Evolutionary conservation across 2,329 filamentous ascomycete genomes (phyloP).

Genomic region (Phaeosphaeria sp.): DNA sequence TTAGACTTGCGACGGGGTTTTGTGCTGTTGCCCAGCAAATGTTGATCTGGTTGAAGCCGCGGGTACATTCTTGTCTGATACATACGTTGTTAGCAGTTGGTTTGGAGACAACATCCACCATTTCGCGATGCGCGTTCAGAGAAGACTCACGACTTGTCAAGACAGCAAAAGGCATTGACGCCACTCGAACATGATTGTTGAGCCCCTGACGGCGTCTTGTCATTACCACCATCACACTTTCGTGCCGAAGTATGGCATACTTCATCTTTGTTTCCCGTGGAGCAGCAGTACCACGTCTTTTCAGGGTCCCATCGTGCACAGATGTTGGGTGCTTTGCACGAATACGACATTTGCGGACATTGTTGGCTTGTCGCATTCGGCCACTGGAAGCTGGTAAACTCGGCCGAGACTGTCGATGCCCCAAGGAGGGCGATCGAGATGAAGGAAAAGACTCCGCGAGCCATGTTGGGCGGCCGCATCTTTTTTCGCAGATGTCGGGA

Average conservation of each 20-base stretch:
- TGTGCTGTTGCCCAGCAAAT: constrained; percentile 29
- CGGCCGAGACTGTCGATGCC: neutral
- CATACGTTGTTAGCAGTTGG: neutral
- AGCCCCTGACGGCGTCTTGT: neutral
- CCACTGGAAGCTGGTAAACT: neutral
- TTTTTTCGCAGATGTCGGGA: neutral
- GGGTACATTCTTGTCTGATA: neutral
- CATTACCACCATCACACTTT: neutral
- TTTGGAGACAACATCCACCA: neutral
- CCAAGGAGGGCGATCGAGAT: neutral
- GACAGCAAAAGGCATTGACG: neutral
- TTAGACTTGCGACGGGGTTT: constrained; percentile 19
- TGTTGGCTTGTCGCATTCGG: neutral
- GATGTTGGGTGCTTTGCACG: neutral
- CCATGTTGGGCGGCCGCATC: neutral
- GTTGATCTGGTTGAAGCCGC: constrained; percentile 24
- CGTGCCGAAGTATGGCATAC: neutral
- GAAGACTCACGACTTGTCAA: neutral
- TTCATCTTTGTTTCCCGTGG: neutral
- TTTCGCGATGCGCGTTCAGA: neutral
- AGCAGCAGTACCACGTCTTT: neutral
- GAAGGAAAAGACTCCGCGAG: neutral
- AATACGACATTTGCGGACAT: neutral
- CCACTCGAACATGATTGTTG: neutral
- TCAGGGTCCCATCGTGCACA: neutral